These are phyloP conservation scores for Hylodesmum podocarpum DNA, from an alignment of 306 rosid species.

Conservation along the genomic window DNA sequence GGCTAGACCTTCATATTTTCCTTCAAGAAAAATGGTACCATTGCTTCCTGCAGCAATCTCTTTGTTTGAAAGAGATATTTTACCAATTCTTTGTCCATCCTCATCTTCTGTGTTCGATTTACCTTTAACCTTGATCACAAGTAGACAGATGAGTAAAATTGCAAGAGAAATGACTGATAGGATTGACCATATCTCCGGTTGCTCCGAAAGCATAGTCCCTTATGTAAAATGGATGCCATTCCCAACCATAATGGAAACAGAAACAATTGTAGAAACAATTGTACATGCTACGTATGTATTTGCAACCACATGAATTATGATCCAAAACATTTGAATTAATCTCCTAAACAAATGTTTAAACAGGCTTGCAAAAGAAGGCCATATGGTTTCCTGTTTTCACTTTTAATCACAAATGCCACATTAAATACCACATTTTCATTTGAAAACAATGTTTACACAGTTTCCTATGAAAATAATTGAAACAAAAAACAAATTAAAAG, in stretches of 20 bases:
- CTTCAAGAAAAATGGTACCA: slow-evolving; percentile 79
- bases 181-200: too few species aligned
- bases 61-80: slow-evolving; percentile 52
- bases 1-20: slow-evolving; percentile 67
- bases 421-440: not conserved
- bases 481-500: not conserved
- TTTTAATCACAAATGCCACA: too few species aligned
- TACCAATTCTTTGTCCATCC: slow-evolving; percentile 68
- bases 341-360: not conserved
- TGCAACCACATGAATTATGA: not conserved
- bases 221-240: not conserved
- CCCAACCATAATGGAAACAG: not conserved
- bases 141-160: too few species aligned
- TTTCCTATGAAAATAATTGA: not conserved
- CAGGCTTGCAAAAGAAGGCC: not conserved
- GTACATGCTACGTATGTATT: not conserved
- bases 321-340: not conserved
- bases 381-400: not conserved
- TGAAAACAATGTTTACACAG: not conserved
- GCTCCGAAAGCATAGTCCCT: not conserved
- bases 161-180: too few species aligned
- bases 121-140: too few species aligned
- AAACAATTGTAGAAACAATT: too few species aligned
- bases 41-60: slow-evolving; percentile 92
- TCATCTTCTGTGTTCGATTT: too few species aligned